phyloP scores from a whole-genome alignment of 495 filamentous ascomycete species.

The Talaromyces nanjingensis region DNA sequence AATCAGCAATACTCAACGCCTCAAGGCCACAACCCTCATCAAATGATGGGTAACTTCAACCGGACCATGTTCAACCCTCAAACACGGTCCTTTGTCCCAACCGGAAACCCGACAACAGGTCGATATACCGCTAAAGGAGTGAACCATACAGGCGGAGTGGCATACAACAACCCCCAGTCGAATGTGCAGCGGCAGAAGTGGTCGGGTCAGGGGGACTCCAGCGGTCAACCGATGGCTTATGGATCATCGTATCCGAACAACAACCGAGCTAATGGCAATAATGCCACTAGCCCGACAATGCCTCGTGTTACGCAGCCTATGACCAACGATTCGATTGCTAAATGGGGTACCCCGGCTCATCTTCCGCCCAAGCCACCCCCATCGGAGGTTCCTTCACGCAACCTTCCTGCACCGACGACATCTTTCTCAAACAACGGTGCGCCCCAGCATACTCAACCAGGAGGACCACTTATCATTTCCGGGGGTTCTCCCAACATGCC shows the following conservation, averaged over 20 bases:
- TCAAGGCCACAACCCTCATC: constrained; percentile 56
- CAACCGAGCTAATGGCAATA: constrained; percentile 14
- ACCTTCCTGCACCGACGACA: constrained; percentile 15
- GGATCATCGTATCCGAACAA: constrained; percentile 4
- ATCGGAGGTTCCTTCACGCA: constrained; percentile 38
- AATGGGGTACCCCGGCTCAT: constrained; percentile 50
- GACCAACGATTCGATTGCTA: constrained; percentile 38
- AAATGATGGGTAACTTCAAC: constrained; percentile 74
- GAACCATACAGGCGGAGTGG: constrained; percentile 23
- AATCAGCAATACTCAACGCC: constrained; percentile 58
- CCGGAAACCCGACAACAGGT: constrained; percentile 19
- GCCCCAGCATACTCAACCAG: constrained; percentile 8
- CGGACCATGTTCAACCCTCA: constrained; percentile 87
- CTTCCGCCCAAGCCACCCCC: constrained; percentile 50
- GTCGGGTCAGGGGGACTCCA: constrained; percentile 29
- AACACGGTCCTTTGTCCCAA: constrained; percentile 81
- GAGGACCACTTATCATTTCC: constrained; percentile 37
- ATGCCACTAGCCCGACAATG: constrained; percentile 4
- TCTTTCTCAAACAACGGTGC: constrained; percentile 16
- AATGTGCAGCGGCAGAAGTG: constrained; percentile 21
- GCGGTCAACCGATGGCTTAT: constrained; percentile 4
- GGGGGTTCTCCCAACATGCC: constrained; percentile 20
- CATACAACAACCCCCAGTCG: constrained; percentile 23
- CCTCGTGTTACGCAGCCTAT: constrained; percentile 17
- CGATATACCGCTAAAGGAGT: constrained; percentile 26